Evolutionary conservation across 208 protist genomes (phyloP), one percentile per base, ranked within the genome.

Genomic region (Porcisia deanei): DNA sequence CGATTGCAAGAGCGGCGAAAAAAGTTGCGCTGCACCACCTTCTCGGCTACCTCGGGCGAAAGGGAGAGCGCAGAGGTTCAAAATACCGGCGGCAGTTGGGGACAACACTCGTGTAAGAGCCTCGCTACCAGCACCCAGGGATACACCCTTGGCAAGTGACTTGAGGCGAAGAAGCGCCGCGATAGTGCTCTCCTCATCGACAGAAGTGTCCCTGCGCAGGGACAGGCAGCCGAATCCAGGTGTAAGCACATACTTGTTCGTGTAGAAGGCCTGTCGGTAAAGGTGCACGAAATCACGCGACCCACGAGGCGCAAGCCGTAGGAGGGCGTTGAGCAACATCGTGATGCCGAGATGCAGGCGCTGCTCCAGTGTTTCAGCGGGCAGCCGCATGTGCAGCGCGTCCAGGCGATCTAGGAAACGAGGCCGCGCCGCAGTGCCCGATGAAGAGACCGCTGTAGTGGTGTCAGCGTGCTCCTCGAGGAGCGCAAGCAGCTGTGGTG

Each of bases 321-420:
- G 60, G 18, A 87, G 63, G 3, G 54, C 64, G 59, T 97, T 94
- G 18, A 86, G 53, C 37, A 91, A 79, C 66, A 84, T 76, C 16
- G 82, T 78, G 18, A 93, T 10, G 41, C 63, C 86, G 14, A 92
- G 65, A 61, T 96, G 89, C 18, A 97, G 83, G 9, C 93, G 86
- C 53, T 96, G 86, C 78, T 93, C 85, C 1, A 97, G 4, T 4
- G 93, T 97, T 72, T 97, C 90, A 18, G 49, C 43, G 18, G 91
- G 88, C 43, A 95, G 72, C 3, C 73, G 77, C 25, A 70, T 71
- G 5, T 76, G n/a, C 53, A 54, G 53, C 14, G 71, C 63, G 71
- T 67, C 60, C 20, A 80, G 57, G 0, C 57, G 67, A 12, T 43
- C 64, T 3, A 84, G 74, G 45, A 77, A 76, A 20, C 70, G 70